Percentiles rank a stretch among this genome's conserved stretches.
phyloP scores from a whole-genome alignment of 2,329 filamentous ascomycete genomes.

The Clarireedia monteithiana region DNA sequence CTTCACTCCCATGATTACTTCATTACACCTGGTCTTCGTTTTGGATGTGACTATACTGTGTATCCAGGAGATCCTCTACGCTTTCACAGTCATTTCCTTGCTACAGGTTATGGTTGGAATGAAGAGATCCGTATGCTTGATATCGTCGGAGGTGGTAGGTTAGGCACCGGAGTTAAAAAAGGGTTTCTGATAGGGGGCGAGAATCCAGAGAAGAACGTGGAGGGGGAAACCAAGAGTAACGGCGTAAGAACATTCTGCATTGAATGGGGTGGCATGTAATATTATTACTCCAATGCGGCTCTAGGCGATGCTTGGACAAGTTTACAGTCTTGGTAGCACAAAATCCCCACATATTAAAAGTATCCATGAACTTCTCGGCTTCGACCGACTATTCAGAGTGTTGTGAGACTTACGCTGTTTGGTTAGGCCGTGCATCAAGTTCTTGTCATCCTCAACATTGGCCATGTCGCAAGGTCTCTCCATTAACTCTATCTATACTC shows the following conservation, averaged over 20 bases:
- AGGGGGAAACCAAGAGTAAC: constrained; percentile 28
- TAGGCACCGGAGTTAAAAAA: constrained; percentile 96
- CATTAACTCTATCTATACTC: too few species aligned
- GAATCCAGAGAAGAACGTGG: constrained; percentile 31
- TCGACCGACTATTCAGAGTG: neutral
- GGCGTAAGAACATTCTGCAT: constrained; percentile 69
- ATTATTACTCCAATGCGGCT: neutral
- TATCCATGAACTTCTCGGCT: neutral
- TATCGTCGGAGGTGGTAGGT: constrained; percentile 73
- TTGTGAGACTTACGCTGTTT: neutral
- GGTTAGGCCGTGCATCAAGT: neutral
- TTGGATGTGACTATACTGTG: constrained; percentile 88
- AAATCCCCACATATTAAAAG: neutral
- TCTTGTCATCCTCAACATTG: too few species aligned
- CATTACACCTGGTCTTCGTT: constrained; percentile 84
- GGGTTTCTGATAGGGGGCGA: constrained; percentile 78
- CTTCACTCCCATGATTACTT: constrained; percentile 76
- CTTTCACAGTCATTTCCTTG: constrained; percentile 92
- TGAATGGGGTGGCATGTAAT: constrained; percentile 90
- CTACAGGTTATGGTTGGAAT: constrained; percentile 78
- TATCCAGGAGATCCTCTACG: constrained; percentile 93
- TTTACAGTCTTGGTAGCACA: neutral
- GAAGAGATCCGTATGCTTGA: constrained; percentile 79
- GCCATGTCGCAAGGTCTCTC: too few species aligned
- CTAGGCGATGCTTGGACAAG: neutral